Evolutionary conservation across 805 yeast species (phyloP).

Genomic region (Metschnikowia baotianmanensis): DNA sequence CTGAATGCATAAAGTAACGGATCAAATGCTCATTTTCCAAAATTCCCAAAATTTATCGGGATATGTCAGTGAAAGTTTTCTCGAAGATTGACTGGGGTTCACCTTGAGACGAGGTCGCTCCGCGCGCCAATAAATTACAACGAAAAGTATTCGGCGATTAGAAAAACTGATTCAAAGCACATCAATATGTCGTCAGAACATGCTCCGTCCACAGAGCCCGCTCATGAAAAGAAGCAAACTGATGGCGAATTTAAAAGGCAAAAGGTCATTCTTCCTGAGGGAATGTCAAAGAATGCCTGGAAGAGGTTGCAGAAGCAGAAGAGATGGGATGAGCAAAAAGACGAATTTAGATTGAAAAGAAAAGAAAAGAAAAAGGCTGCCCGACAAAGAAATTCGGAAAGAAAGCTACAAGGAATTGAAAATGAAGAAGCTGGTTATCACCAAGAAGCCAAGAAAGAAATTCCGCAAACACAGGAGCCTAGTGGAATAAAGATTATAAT

Average conservation of each 20-base stretch:
- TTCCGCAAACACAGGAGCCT: slow-evolving; percentile 44
- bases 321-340: slow-evolving; percentile 64
- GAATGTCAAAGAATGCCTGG: slow-evolving; percentile 85
- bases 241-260: slow-evolving; percentile 13
- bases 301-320: slow-evolving; percentile 62
- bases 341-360: slow-evolving; percentile 53
- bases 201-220: not conserved
- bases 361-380: slow-evolving; percentile 47
- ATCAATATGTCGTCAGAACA: not conserved
- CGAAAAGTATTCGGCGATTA: too few species aligned
- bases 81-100: too few species aligned
- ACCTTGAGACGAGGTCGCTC: too few species aligned
- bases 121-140: too few species aligned
- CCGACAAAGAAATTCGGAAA: slow-evolving; percentile 30
- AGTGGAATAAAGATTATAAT: slow-evolving; percentile 59
- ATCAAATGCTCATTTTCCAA: too few species aligned
- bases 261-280: slow-evolving; percentile 58
- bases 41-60: too few species aligned
- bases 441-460: slow-evolving; percentile 26
- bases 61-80: too few species aligned
- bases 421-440: slow-evolving; percentile 22
- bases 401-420: slow-evolving; percentile 16
- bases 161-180: too few species aligned
- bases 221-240: not conserved
- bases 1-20: too few species aligned